Percentiles rank a stretch among this genome's conserved stretches.
Conservation (phyloP, 2,329 filamentous ascomycete genomes). For the Aspergillus hortae region DNA sequence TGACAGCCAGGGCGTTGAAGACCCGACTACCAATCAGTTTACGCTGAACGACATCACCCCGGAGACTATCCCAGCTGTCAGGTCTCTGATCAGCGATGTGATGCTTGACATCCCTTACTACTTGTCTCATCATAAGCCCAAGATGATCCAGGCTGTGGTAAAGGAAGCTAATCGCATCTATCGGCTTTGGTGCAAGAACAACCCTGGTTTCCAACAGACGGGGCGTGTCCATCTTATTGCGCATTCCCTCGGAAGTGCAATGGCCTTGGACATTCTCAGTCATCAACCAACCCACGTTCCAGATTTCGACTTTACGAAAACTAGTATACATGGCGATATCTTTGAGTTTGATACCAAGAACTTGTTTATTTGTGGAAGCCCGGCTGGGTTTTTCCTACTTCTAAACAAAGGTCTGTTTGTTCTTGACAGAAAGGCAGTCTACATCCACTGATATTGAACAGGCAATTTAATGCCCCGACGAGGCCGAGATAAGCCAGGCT, state of each 20-base stretch:
- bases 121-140: constrained; percentile 90
- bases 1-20: constrained; percentile 49
- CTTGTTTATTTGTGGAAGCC: constrained; percentile 85
- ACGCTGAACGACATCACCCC: constrained; percentile 87
- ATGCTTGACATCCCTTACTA: constrained; percentile 99
- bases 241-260: constrained; percentile 89
- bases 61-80: constrained; percentile 83
- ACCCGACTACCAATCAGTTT: constrained; percentile 60
- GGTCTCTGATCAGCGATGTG: constrained; percentile 90
- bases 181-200: constrained; percentile 89
- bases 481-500: constrained; percentile 71
- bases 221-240: constrained; percentile 90
- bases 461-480: constrained; percentile 69
- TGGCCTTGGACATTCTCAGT: constrained; percentile 88
- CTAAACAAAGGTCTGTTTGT: constrained; percentile 60
- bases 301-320: constrained; percentile 36
- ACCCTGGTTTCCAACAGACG: constrained; percentile 74
- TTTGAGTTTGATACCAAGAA: constrained; percentile 93
- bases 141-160: constrained; percentile 87
- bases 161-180: constrained; percentile 95
- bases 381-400: constrained; percentile 86
- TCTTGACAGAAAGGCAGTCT: not conserved
- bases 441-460: constrained; percentile 4
- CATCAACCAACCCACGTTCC: constrained; percentile 75
- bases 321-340: constrained; percentile 48